Base-by-base conservation (phyloP, 2,329 filamentous ascomycete species). In the Talaromyces sp. region DNA sequence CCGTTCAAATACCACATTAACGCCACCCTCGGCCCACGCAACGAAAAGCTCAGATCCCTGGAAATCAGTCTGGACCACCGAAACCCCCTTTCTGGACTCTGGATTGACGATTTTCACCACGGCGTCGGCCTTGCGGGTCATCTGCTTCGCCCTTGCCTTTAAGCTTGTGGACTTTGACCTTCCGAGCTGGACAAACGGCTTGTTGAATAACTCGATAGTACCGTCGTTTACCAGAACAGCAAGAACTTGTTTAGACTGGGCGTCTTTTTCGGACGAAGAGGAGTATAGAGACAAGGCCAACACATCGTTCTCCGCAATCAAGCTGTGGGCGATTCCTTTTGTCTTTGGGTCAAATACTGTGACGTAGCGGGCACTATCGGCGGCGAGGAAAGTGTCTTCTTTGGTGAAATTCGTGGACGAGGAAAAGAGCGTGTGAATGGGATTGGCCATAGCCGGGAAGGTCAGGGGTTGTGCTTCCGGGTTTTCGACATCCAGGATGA, bases 251-350 rank as follows among this genome's bases (percentile, higher is more conserved):
- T 77, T 75, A 19, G 62, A 38, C 62, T 51, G 29, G 63, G 26
- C 17, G 62, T 59, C 31, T 59, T 62, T 27, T 62, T 63, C 1
- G 10, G 26, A 24, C 10, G 46, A 69, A 6, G 69, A 61, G 29
- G 38, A 29, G 59, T 74, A 73, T 43, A 79, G 62, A 4, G 76
- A 70, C 38, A 78, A 61, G 1, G 70, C 70, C 8, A 72, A 66
- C 14, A 81, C 75, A 56, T 81, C 80, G 31, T 76, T 77, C 26
- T 79, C 77, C 26, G 79, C 75, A 6, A 81, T 76, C n/a, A 82
- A 69, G 31, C 79, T 80, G 57, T 79, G 74, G 3, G 78, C 70
- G 19, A 80, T 72, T 61, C 75, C 78, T 43, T 75, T 72, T 56
- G 70, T 74, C 48, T 74, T 62, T 17, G 75, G 68, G 62, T 80